Percentiles rank a stretch among this genome's conserved stretches.
phyloP scores from a whole-genome alignment of 139 green algal species.

The Chlamydomonas eustigma region DNA sequence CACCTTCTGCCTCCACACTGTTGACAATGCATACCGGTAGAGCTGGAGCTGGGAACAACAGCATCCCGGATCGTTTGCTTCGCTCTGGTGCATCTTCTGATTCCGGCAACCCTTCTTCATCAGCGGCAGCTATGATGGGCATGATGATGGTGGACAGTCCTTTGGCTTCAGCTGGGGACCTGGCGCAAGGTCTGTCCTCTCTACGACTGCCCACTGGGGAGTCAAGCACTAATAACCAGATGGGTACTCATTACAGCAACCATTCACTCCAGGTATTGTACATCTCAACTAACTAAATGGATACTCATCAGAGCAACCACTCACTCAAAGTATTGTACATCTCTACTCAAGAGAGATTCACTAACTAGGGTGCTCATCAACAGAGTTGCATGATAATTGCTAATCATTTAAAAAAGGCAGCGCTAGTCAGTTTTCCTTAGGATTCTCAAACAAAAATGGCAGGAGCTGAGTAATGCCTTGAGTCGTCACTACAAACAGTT shows the following conservation, averaged over 20 bases:
- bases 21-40: not conserved
- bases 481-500: too few relatives aligned
- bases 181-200: not conserved
- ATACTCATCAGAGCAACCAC: too few relatives aligned
- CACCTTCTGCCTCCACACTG: not conserved
- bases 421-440: not conserved
- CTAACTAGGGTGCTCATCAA: too few relatives aligned
- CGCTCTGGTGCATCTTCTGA: too few relatives aligned
- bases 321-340: too few relatives aligned
- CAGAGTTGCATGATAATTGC: too few relatives aligned
- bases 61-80: too few relatives aligned
- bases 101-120: not conserved
- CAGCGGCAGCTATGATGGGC: too few relatives aligned
- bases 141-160: not conserved
- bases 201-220: not conserved
- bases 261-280: not conserved
- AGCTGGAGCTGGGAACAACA: not conserved
- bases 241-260: not conserved
- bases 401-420: too few relatives aligned
- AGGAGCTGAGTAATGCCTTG: not conserved
- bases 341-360: too few relatives aligned
- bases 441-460: not conserved
- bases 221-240: not conserved
- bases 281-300: too few relatives aligned
- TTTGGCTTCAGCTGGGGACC: not conserved